These are phyloP conservation scores for Yamadazyma triangularis DNA, from an alignment of 1,139 yeast genomes.

Conservation along the genomic window DNA sequence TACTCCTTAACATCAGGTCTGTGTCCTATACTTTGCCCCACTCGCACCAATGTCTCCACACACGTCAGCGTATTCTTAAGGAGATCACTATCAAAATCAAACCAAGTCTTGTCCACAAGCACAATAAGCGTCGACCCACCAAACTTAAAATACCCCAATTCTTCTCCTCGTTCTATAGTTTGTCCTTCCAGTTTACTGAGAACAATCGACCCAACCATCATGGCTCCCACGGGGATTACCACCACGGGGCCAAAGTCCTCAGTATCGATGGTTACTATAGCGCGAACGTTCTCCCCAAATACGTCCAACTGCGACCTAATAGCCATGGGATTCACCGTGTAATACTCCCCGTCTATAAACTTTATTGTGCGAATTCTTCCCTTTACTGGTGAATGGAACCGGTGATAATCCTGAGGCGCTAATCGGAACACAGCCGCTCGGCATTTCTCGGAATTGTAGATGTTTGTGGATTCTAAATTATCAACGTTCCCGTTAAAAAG, in stretches of 20 bases:
- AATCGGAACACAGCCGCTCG: constrained; percentile 76
- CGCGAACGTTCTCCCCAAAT: constrained; percentile 85
- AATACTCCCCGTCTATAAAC: constrained; percentile 81
- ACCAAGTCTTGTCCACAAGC: constrained; percentile 34
- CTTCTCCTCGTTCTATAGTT: constrained; percentile 63
- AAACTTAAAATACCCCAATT: constrained; percentile 89
- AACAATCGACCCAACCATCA: constrained; percentile 96
- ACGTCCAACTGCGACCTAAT: constrained; percentile 84
- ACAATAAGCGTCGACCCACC: constrained; percentile 89
- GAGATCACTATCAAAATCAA: constrained; percentile 70
- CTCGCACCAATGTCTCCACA: constrained; percentile 78
- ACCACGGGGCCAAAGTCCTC: constrained; percentile 71
- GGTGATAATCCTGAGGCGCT: constrained; percentile 96
- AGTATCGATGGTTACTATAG: constrained; percentile 71
- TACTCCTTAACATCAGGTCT: constrained; percentile 45
- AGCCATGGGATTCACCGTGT: constrained; percentile 98
- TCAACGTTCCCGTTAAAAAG: constrained; percentile 58
- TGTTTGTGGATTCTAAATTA: constrained; percentile 40
- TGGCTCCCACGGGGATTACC: constrained; percentile 88
- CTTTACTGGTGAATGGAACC: constrained; percentile 85
- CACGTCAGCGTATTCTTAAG: constrained; percentile 60
- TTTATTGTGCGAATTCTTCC: constrained; percentile 67
- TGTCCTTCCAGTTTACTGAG: constrained; percentile 66
- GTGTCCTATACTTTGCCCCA: constrained; percentile 93
- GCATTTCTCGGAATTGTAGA: constrained; percentile 38